Evolutionary conservation across 2,329 filamentous ascomycete species (phyloP), one percentile per base, ranked within the genome.

Genomic region (Waltergamsia citrina): DNA sequence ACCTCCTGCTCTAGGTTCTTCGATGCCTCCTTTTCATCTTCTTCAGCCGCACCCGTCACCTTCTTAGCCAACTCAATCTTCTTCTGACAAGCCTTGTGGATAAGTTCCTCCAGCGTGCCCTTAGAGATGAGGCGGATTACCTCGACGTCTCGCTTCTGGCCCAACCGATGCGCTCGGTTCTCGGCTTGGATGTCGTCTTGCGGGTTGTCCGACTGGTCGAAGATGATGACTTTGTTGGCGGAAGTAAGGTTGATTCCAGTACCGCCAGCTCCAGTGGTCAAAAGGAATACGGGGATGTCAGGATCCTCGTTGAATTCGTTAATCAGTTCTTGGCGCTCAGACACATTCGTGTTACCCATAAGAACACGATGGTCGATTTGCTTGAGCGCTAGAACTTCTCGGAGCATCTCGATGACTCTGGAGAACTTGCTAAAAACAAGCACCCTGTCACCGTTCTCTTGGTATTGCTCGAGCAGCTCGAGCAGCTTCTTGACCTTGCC

Each of bases 141-240:
- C 53, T 98, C 90, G 2, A 98, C 92, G 23, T 90, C 82, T 12
- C 85, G 70, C 20, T 75, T 88, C 63, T 98, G 92, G 0, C 92
- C 92, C 7, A 98, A 85, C 11, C 92, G 81, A 59, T 98, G 92
- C 0, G 92, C 92, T 14, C 92, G 80, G 55, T 98, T 96, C 65
- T 96, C 92, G 0, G 92, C 92, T 56, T 98, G 92, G n/a, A 94
- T 79, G 52, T 98, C 92, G 46, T 96, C 90, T 53, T 98, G 92
- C 0, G 92, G 92, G 47, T 98, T 98, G 62, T 95, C 94, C n/a
- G 81, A 85, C 42, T 84, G 83, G 57, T 98, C 92, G 54, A 96
- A 95, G 49, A 98, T 92, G 57, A 98, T 77, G 46, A 98, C 90
- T 60, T 95, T 96, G 65, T 96, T 96, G 5, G 92, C 92, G 23